Conservation (phyloP, 768 basidiomycete genomes). For the Boletus fagicola region DNA sequence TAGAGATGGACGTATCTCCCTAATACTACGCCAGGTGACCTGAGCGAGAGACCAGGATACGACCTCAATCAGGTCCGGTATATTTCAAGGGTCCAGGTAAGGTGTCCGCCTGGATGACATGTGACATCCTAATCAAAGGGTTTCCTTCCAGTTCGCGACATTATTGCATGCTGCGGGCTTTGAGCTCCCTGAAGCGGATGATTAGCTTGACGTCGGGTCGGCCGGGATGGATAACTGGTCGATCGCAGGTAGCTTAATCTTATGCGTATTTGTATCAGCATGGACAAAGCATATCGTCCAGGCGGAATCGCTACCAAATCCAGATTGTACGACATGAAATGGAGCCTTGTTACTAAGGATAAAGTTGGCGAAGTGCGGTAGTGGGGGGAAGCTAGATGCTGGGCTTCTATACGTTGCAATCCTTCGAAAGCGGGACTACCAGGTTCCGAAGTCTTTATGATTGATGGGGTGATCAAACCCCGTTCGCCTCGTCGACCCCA, state of each 20-base stretch:
- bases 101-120: slow-evolving; percentile 13
- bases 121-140: background rate
- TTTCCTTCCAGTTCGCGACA: slow-evolving; percentile 54
- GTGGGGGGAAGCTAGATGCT: too few species aligned
- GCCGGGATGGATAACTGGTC: background rate
- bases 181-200: slow-evolving; percentile 32
- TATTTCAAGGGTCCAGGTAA: slow-evolving; percentile 85
- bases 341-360: background rate
- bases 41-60: slow-evolving; percentile 76
- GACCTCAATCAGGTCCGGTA: slow-evolving; percentile 79
- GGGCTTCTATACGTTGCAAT: slow-evolving; percentile 61
- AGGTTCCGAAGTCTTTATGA: slow-evolving; percentile 86
- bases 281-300: background rate
- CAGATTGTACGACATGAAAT: background rate
- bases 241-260: background rate
- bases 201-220: background rate
- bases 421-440: slow-evolving; percentile 84
- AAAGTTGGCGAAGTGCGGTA: background rate
- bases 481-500: slow-evolving; percentile 65
- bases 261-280: slow-evolving; percentile 8
- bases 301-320: background rate
- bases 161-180: slow-evolving; percentile 69
- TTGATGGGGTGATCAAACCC: slow-evolving; percentile 62
- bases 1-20: background rate
- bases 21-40: slow-evolving; percentile 50